Conservation (phyloP, 306 rosid species). For the Prunus campanulata region DNA sequence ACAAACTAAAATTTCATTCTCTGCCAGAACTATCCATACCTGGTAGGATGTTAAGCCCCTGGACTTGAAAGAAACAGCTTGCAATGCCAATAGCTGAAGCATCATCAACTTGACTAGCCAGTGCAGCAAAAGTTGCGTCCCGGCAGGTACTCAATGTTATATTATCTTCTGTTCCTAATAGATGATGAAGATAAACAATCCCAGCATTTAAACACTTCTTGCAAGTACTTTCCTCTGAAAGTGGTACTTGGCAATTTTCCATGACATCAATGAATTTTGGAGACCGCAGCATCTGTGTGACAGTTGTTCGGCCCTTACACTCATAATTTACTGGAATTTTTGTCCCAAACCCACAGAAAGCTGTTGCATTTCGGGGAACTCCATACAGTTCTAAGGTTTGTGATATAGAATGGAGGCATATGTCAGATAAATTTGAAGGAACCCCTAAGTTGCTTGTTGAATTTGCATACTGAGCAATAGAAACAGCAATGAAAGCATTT, state of each 20-base stretch:
- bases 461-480: conserved; percentile 79
- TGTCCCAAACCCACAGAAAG: conserved; percentile 84
- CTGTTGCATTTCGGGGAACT: conserved; percentile 66
- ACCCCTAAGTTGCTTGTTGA: conserved; percentile 77
- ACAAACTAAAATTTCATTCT: not conserved
- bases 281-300: conserved; percentile 76
- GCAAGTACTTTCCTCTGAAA: conserved; percentile 64
- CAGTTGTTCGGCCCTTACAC: conserved; percentile 78
- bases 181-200: conserved; percentile 64
- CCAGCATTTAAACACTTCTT: conserved; percentile 81
- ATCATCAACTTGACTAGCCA: conserved; percentile 78
- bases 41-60: conserved; percentile 56
- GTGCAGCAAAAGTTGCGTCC: conserved; percentile 79
- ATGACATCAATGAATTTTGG: conserved; percentile 67
- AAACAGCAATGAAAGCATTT: conserved; percentile 79
- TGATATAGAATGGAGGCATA: conserved; percentile 68
- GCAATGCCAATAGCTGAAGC: conserved; percentile 66
- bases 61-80: conserved; percentile 88
- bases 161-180: conserved; percentile 65
- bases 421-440: conserved; percentile 51
- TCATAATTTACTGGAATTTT: conserved; percentile 80
- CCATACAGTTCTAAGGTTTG: conserved; percentile 71
- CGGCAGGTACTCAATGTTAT: conserved; percentile 83
- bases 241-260: conserved; percentile 60
- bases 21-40: conserved; percentile 38